A percentile compares a stretch with the other conserved stretches of the same genome.
phyloP scores from a whole-genome alignment of 2,329 filamentous ascomycete species.

The Pyricularia sp. region DNA sequence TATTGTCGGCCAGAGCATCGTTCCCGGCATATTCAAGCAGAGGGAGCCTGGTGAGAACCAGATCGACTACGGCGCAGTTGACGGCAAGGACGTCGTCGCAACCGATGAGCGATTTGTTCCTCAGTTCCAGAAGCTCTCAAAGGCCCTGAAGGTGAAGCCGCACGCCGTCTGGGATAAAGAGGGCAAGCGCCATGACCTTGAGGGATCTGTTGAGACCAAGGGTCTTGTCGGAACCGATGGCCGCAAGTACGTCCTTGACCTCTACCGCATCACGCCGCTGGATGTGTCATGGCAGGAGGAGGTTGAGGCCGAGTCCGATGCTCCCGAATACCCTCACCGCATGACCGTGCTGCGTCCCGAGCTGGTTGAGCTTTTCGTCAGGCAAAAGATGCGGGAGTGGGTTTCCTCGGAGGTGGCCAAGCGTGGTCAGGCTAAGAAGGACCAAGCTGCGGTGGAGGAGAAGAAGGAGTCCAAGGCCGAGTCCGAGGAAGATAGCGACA shows the following conservation, averaged over 20 bases:
- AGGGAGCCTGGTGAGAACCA: slow-evolving; percentile 95
- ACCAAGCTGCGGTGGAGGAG: slow-evolving; percentile 15
- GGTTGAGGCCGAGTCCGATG: slow-evolving; percentile 33
- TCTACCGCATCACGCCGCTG: slow-evolving; percentile 89
- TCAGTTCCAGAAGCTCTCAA: slow-evolving; percentile 83
- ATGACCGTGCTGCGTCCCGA: slow-evolving; percentile 93
- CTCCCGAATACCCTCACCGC: slow-evolving; percentile 72
- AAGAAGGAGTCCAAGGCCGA: slow-evolving; percentile 17
- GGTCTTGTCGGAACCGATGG: slow-evolving; percentile 94
- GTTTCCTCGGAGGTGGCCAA: slow-evolving; percentile 69
- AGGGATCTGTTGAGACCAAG: slow-evolving; percentile 96
- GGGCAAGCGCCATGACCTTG: slow-evolving; percentile 77
- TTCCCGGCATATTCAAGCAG: slow-evolving; percentile 98
- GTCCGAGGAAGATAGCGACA: slow-evolving; percentile 15
- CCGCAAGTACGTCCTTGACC: slow-evolving; percentile 91
- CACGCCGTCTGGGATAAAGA: slow-evolving; percentile 99
- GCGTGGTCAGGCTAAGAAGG: slow-evolving; percentile 36
- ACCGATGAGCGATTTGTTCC: slow-evolving; percentile 78
- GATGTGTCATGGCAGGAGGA: slow-evolving; percentile 89
- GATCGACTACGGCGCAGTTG: slow-evolving; percentile 96
- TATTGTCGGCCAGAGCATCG: slow-evolving; percentile 94
- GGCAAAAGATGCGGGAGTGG: slow-evolving; percentile 81
- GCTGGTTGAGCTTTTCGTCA: slow-evolving; percentile 77
- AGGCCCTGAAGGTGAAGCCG: slow-evolving; percentile 83
- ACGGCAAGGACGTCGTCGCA: slow-evolving; percentile 91